These are phyloP conservation scores for Alternaria sp. DNA, from an alignment of 2,329 filamentous ascomycete genomes.

Conservation along the genomic window DNA sequence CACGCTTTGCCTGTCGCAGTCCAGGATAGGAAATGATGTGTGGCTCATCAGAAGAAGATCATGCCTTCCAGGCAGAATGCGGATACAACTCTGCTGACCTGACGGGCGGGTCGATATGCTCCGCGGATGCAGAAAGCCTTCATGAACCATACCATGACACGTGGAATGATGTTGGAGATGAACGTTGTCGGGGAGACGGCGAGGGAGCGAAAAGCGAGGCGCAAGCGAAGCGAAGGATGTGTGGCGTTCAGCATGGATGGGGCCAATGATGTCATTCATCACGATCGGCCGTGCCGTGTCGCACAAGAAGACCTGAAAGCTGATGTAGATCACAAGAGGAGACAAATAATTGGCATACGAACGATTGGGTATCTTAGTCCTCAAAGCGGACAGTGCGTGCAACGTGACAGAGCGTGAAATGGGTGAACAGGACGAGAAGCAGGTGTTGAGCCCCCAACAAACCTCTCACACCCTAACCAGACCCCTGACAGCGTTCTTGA, in stretches of 20 bases:
- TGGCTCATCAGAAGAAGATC: constrained; percentile 25
- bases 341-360: constrained; percentile 5
- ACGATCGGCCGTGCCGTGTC: constrained; percentile 16
- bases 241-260: constrained; percentile 17
- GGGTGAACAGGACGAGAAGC: constrained; percentile 5
- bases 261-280: constrained; percentile 29
- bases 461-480: constrained; percentile 21
- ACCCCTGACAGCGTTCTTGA: constrained; percentile 24
- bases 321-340: constrained; percentile 8
- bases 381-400: constrained; percentile 7
- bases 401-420: constrained; percentile 7
- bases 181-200: constrained; percentile 11
- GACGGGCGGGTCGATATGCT: background rate
- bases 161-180: constrained; percentile 1
- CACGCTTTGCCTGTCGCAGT: constrained; percentile 18
- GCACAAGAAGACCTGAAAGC: constrained; percentile 12
- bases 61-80: constrained; percentile 8
- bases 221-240: constrained; percentile 14
- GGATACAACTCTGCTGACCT: constrained; percentile 3
- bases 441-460: constrained; percentile 1
- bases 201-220: constrained; percentile 10
- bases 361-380: constrained; percentile 16
- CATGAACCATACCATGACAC: constrained; percentile 2
- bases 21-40: constrained; percentile 27
- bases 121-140: constrained; percentile 6